Percentiles rank a stretch among this genome's conserved stretches.
Evolutionary conservation across 192 early-diverging fungal genomes (phyloP).

Genomic region (Podila verticillata): DNA sequence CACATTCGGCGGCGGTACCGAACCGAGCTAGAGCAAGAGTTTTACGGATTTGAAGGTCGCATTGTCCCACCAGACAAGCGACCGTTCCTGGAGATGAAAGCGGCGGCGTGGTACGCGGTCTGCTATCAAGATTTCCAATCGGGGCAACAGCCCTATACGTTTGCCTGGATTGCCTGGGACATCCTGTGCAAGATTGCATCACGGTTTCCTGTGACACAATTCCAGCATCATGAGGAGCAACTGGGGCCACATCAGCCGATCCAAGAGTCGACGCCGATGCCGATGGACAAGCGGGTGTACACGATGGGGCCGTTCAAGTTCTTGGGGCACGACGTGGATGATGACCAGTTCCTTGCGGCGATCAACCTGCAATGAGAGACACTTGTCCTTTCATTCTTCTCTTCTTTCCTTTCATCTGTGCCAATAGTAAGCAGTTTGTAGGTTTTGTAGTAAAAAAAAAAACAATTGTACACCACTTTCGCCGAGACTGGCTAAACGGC

Average conservation of each 20-base stretch:
- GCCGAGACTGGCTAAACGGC: no score
- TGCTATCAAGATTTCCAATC: conserved; percentile 60
- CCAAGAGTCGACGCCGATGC: not conserved
- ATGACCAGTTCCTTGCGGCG: not conserved
- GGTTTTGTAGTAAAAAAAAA: no score
- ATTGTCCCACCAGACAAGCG: conserved; percentile 13
- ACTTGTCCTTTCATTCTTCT: not conserved
- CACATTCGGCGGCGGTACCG: conserved; percentile 54
- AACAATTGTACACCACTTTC: no score
- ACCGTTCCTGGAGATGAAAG: conserved; percentile 55
- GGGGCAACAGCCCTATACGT: conserved; percentile 32
- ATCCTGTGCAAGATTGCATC: conserved; percentile 25
- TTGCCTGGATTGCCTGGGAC: conserved; percentile 46
- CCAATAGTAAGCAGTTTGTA: no score
- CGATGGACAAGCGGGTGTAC: not conserved
- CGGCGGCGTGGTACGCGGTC: conserved; percentile 77
- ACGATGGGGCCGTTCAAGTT: not conserved
- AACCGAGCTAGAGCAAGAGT: conserved; percentile 57
- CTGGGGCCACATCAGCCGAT: not conserved
- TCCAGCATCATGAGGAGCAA: not conserved
- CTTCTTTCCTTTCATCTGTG: no score
- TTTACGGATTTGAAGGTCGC: conserved; percentile 37
- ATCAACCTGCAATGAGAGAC: not conserved
- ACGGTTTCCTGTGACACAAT: not conserved
- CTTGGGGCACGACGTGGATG: not conserved